These are phyloP conservation scores for Aspergillus pseudoviridinutans DNA, from an alignment of 2,329 filamentous ascomycete species.

Conservation along the genomic window DNA sequence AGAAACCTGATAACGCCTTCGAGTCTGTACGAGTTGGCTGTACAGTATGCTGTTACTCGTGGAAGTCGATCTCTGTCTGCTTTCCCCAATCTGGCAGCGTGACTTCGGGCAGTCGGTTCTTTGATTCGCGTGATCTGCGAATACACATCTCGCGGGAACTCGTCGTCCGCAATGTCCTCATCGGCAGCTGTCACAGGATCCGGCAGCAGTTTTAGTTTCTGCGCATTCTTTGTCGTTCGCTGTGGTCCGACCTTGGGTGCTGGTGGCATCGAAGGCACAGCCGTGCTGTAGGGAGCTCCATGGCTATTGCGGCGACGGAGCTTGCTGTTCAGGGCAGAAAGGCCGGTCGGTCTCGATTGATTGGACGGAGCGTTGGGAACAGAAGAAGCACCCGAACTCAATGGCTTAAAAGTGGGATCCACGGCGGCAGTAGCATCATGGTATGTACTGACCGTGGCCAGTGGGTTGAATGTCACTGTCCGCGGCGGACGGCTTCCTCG, in stretches of 20 bases:
- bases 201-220: slow-evolving; percentile 95
- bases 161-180: slow-evolving; percentile 74
- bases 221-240: slow-evolving; percentile 87
- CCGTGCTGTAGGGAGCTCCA: slow-evolving; percentile 52
- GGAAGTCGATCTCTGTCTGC: slow-evolving; percentile 84
- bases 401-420: slow-evolving; percentile 38
- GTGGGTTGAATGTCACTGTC: slow-evolving; percentile 48
- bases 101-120: slow-evolving; percentile 85
- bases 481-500: slow-evolving; percentile 34
- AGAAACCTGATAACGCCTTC: slow-evolving; percentile 86
- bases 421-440: slow-evolving; percentile 36
- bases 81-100: slow-evolving; percentile 89
- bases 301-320: slow-evolving; percentile 82
- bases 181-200: slow-evolving; percentile 81
- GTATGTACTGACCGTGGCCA: slow-evolving; percentile 44
- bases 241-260: slow-evolving; percentile 82
- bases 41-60: slow-evolving; percentile 93
- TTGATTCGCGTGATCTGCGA: slow-evolving; percentile 98
- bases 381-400: slow-evolving; percentile 38
- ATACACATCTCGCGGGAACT: slow-evolving; percentile 92
- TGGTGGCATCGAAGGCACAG: slow-evolving; percentile 38
- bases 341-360: slow-evolving; percentile 53
- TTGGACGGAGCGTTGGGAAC: slow-evolving; percentile 26
- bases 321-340: slow-evolving; percentile 82
- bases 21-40: slow-evolving; percentile 85